Percentiles rank a stretch among this genome's conserved stretches.
phyloP scores from a whole-genome alignment of 2,329 filamentous ascomycete genomes.

The Davidsoniella australis region DNA sequence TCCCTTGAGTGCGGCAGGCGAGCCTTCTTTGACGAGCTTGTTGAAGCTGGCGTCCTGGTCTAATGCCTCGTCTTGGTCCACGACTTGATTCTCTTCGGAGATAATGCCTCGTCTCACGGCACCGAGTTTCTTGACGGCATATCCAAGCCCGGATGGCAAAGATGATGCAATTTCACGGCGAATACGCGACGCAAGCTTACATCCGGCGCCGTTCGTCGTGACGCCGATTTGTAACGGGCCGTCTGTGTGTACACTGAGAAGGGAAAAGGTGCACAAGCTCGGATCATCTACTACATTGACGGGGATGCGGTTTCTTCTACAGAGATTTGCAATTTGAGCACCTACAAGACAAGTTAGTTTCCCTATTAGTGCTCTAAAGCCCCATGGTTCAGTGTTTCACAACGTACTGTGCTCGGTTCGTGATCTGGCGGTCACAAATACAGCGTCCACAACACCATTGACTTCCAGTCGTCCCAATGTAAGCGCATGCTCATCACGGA shows the following conservation, averaged over 20 bases:
- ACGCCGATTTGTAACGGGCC: conserved; percentile 89
- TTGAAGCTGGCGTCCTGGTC: conserved; percentile 78
- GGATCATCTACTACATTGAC: conserved; percentile 86
- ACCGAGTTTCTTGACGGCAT: conserved; percentile 62
- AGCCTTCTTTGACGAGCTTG: conserved; percentile 56
- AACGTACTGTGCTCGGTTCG: too few relatives aligned
- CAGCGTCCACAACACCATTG: conserved; percentile 64
- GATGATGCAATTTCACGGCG: conserved; percentile 71
- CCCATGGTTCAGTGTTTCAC: background rate
- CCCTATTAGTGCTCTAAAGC: background rate
- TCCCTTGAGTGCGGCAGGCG: conserved; percentile 56
- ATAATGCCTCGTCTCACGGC: conserved; percentile 53
- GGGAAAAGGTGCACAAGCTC: conserved; percentile 70
- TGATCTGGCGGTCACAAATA: conserved; percentile 45
- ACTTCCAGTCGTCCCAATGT: conserved; percentile 68
- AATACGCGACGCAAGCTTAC: conserved; percentile 80
- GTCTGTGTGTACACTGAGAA: conserved; percentile 77
- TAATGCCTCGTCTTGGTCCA: conserved; percentile 37
- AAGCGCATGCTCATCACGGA: conserved; percentile 55
- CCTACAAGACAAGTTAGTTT: conserved; percentile 23
- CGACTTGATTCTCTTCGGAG: conserved; percentile 42
- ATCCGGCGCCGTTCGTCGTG: conserved; percentile 86
- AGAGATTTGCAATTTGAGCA: conserved; percentile 54
- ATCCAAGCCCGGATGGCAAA: conserved; percentile 58
- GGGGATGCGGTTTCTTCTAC: conserved; percentile 66